phyloP scores from a whole-genome alignment of 805 yeast genomes.

The Kuraishia piskuri region DNA sequence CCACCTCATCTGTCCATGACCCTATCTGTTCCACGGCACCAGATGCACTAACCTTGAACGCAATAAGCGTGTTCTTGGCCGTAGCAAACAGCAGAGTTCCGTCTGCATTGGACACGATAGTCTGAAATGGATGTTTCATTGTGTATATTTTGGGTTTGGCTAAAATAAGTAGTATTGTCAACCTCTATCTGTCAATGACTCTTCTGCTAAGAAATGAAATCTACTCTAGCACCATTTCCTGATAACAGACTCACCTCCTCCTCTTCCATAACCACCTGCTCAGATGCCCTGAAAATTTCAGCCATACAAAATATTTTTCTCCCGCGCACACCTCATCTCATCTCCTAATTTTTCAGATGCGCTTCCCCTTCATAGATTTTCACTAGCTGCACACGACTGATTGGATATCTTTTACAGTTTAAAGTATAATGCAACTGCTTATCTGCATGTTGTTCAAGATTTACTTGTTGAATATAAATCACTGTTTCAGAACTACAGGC shows the following conservation, averaged over 20 bases:
- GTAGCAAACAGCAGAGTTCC: conserved; percentile 47
- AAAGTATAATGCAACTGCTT: too few relatives aligned
- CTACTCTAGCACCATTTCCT: neutral
- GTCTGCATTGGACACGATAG: conserved; percentile 32
- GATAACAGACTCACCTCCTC: too few relatives aligned
- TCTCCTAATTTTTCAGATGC: neutral
- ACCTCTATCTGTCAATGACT: neutral
- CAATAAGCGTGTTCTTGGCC: conserved; percentile 51
- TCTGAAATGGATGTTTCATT: conserved; percentile 73
- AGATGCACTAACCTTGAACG: conserved; percentile 25
- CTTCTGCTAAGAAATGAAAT: neutral
- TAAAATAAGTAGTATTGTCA: neutral
- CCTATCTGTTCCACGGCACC: conserved; percentile 36
- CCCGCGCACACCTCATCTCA: neutral
- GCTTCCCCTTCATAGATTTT: neutral
- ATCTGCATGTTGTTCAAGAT: too few relatives aligned
- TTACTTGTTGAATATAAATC: too few relatives aligned
- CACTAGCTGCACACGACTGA: neutral
- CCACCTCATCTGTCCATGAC: conserved; percentile 55
- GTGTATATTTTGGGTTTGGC: neutral
- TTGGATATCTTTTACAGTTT: too few relatives aligned
- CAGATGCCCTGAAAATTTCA: neutral
- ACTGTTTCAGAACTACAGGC: too few relatives aligned
- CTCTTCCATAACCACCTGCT: neutral
- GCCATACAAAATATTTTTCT: neutral